A percentile compares a stretch with the other conserved stretches of the same genome.
Conservation (phyloP, 768 basidiomycete species). For the Agaricus subrufescens region DNA sequence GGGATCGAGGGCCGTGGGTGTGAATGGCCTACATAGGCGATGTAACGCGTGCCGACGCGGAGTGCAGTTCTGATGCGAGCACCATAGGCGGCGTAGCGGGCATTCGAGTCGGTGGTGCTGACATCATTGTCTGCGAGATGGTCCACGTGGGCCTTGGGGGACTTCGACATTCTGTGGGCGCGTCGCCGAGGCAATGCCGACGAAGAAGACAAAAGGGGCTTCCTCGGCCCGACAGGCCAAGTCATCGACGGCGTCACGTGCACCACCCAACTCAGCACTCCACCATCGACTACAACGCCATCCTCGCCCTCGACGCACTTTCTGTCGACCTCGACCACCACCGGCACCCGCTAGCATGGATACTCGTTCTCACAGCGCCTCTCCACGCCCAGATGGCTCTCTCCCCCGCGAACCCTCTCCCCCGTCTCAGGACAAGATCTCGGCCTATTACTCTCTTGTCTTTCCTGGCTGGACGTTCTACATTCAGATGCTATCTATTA, state of each 20-base stretch:
- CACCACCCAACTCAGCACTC: slow-evolving; percentile 17
- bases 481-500: slow-evolving; percentile 90
- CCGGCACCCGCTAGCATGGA: slow-evolving; percentile 28
- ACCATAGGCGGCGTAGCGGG: slow-evolving; percentile 74
- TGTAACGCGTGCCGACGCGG: slow-evolving; percentile 62
- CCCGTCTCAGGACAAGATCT: slow-evolving; percentile 68
- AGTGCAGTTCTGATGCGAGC: slow-evolving; percentile 75
- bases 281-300: slow-evolving; percentile 22
- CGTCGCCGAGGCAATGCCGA: slow-evolving; percentile 17
- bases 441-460: slow-evolving; percentile 90
- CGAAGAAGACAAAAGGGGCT: slow-evolving; percentile 11
- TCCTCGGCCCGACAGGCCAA: slow-evolving; percentile 3
- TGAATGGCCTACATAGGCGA: slow-evolving; percentile 56
- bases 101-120: slow-evolving; percentile 61
- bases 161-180: slow-evolving; percentile 30
- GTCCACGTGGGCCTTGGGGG: slow-evolving; percentile 45
- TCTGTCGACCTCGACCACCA: slow-evolving; percentile 16
- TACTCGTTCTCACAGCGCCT: slow-evolving; percentile 37
- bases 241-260: slow-evolving; percentile 20
- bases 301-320: slow-evolving; percentile 21
- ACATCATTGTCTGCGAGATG: slow-evolving; percentile 58
- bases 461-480: slow-evolving; percentile 96
- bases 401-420: slow-evolving; percentile 26
- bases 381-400: slow-evolving; percentile 24
- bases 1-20: slow-evolving; percentile 3